phyloP scores from a whole-genome alignment of 768 basidiomycete genomes.

The Tulasnella sp. region DNA sequence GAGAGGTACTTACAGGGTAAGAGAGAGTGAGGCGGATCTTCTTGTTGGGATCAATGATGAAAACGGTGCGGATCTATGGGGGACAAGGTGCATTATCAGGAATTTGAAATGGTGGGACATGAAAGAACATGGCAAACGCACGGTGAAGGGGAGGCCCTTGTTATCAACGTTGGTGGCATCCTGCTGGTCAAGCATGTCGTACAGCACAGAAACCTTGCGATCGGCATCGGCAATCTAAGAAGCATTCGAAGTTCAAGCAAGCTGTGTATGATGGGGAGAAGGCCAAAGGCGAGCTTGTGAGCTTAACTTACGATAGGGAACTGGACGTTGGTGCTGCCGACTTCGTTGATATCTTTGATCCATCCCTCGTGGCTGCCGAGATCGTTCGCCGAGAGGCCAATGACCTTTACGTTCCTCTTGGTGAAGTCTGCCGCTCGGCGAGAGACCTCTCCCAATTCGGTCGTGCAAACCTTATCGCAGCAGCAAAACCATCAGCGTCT shows the following conservation, averaged over 20 bases:
- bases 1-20: constrained; percentile 45
- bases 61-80: constrained; percentile 83
- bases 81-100: neutral
- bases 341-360: constrained; percentile 80
- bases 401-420: constrained; percentile 82
- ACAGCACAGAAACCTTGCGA: constrained; percentile 64
- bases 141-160: constrained; percentile 91
- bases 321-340: constrained; percentile 63
- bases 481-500: constrained; percentile 17
- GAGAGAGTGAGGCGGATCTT: constrained; percentile 78
- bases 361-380: constrained; percentile 75
- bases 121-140: constrained; percentile 24
- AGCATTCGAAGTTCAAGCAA: neutral
- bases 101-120: neutral
- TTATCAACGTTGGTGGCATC: constrained; percentile 80
- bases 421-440: constrained; percentile 74
- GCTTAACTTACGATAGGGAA: constrained; percentile 73
- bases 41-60: constrained; percentile 95
- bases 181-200: constrained; percentile 95
- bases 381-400: constrained; percentile 85
- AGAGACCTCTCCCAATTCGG: constrained; percentile 93
- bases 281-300: neutral
- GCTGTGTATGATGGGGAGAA: neutral
- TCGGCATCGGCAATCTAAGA: constrained; percentile 81
- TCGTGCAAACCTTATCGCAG: constrained; percentile 58